phyloP scores from a whole-genome alignment of 441 rosid genomes.

The Biscutella laevigata region DNA sequence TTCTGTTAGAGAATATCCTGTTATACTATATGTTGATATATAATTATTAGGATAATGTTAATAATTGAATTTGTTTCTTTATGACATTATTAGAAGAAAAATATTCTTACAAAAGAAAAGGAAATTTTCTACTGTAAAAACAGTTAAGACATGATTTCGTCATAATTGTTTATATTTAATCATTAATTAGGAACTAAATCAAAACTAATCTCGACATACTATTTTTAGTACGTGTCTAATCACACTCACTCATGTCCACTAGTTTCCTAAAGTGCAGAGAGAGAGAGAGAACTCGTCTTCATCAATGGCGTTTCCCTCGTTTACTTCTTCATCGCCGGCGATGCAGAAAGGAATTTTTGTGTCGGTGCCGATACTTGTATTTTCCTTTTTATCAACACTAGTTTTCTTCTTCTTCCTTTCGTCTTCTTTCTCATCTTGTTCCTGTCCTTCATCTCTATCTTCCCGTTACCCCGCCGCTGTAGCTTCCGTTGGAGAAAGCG shows the following conservation, averaged over 20 bases:
- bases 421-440: constrained; percentile 60
- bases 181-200: not conserved
- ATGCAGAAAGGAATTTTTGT: constrained; percentile 60
- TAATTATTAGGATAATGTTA: no score
- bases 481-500: not conserved
- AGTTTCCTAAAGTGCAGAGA: constrained; percentile 7
- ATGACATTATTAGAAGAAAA: no score
- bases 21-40: no score
- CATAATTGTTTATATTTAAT: no score
- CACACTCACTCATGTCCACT: not conserved
- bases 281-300: not conserved
- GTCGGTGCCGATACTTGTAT: constrained; percentile 57
- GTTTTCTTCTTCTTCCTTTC: constrained; percentile 57
- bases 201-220: not conserved
- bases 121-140: no score
- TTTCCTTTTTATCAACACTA: constrained; percentile 53
- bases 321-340: constrained; percentile 24
- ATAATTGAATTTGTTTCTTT: no score
- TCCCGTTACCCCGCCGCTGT: constrained; percentile 5
- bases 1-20: no score
- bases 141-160: not conserved
- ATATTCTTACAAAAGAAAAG: no score
- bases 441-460: constrained; percentile 35
- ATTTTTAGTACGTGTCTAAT: not conserved
- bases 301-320: constrained; percentile 29